Evolutionary conservation across 2,329 filamentous ascomycete genomes (phyloP), one percentile per base, ranked within the genome.

Genomic region (Immersiporthe knoxdaviesiana): DNA sequence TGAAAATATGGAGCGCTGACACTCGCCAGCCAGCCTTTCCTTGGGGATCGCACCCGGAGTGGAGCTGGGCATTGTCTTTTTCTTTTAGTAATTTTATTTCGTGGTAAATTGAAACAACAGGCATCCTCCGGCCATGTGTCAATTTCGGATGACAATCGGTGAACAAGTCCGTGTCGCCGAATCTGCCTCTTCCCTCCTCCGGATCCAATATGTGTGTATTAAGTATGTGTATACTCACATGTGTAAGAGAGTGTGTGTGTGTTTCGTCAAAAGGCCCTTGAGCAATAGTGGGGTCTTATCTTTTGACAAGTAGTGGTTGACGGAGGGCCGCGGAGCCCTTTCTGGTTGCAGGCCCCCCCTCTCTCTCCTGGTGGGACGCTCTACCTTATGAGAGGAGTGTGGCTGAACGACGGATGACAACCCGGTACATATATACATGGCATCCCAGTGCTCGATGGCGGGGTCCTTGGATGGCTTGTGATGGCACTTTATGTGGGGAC

Each of bases 401-500:
- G n/a, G n/a, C 5, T 11, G 12, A 30, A 30, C 18, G 14, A 56
- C 52, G 52, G 16, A 30, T 30, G 24, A 30, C 12, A 6, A 56
- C 52, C 27, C 27, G 12, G 27, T 18, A 30, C n/a, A n/a, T n/a
- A n/a, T n/a, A n/a, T n/a, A n/a, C n/a, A n/a, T n/a, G n/a, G 44
- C 24, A 18, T 30, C 27, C 52, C 24, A 56, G 7, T 30, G 24
- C 8, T 32, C 24, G 52, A 56, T 16, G 52, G 12, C 52, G 52
- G 14, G 4, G 24, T 3, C 27, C 24, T 30, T 30, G 27, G 52
- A 47, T 30, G 52, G 24, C 27, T 18, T 56, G 52, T 56, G n/a
- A 56, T 30, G 27, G 52, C 52, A 56, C 52, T 56, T 56, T 56
- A 56, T 56, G 52, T 32, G 27, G 52, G 24, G 52, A 56, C 27